Evolutionary conservation across 2,329 filamentous ascomycete genomes (phyloP), one percentile per base, ranked within the genome.

Genomic region (Helminthosporium solani): DNA sequence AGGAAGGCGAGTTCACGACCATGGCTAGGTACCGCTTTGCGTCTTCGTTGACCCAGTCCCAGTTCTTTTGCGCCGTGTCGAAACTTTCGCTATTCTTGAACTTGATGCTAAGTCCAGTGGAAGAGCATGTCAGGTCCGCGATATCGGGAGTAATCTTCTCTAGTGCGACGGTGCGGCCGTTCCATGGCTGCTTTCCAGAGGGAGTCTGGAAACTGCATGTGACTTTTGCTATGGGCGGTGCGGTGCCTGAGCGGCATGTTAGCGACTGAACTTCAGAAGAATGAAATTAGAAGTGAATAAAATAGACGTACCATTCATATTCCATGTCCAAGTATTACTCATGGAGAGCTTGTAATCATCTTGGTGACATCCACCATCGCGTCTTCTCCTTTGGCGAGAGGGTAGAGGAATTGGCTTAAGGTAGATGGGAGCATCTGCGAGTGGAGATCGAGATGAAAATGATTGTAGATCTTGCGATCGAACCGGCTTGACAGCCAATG

Each of bases 41-140:
- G 16, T 41, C 28, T 33, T 41, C 15, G n/a, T 41, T 41, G 16
- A 41, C 39, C 39, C 39, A 41, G 16, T 41, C 16, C 39, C 39
- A 41, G 28, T 41, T 41, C 5, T 23, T 16, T 18, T 41, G 12
- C 15, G 39, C 39, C 7, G 39, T 27, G 4, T 41, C 28, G 28
- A 18, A 41, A 8, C 23, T 33, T 4, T 41, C 14, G 8, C 31
- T 12, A 18, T 41, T 16, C 19, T 27, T 30, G 15, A 18, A 41
- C 19, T 41, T 27, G 15, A 41, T 11, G 18, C 4, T 19, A 27
- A 41, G 16, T 4, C n/a, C 28, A 18, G n/a, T 19, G 19, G 30
- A 15, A 3, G 39, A 31, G 39, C 39, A 41, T 30, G 30, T 7
- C 4, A 41, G 14, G 19, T 18, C 11, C 5, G 12, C 16, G 12